phyloP scores from a whole-genome alignment of 2,329 filamentous ascomycete genomes.

The Shiraia sp. region DNA sequence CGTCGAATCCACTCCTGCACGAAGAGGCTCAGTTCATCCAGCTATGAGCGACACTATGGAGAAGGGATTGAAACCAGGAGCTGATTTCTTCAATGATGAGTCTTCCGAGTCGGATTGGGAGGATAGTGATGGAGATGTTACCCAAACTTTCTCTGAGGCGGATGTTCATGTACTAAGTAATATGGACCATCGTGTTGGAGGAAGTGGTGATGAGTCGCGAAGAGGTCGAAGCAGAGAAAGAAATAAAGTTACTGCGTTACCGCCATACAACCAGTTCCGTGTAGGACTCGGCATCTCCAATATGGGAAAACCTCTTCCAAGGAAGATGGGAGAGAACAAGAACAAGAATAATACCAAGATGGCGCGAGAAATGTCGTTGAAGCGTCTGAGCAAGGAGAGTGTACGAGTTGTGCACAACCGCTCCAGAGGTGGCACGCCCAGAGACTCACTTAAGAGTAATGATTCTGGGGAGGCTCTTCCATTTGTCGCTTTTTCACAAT shows the following conservation, averaged over 20 bases:
- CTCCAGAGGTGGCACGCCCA: slow-evolving; percentile 21
- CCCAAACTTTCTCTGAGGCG: slow-evolving; percentile 13
- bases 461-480: slow-evolving; percentile 6
- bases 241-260: slow-evolving; percentile 17
- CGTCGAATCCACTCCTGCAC: slow-evolving; percentile 21
- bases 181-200: slow-evolving; percentile 3
- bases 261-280: slow-evolving; percentile 14
- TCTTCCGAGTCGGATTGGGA: slow-evolving; percentile 30
- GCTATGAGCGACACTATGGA: slow-evolving; percentile 30
- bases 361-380: slow-evolving; percentile 29
- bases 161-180: slow-evolving; percentile 7
- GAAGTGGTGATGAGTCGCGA: background rate
- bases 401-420: slow-evolving; percentile 28
- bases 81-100: slow-evolving; percentile 35
- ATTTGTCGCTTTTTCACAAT: slow-evolving; percentile 6
- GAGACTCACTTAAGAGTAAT: slow-evolving; percentile 19
- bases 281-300: slow-evolving; percentile 3
- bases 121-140: slow-evolving; percentile 21
- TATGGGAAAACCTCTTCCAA: background rate
- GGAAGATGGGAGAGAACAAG: slow-evolving; percentile 1
- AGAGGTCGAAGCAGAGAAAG: slow-evolving; percentile 17
- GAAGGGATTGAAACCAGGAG: slow-evolving; percentile 17
- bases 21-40: slow-evolving; percentile 27
- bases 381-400: slow-evolving; percentile 23
- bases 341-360: no score